A percentile compares a stretch with the other conserved stretches of the same genome.
These are phyloP conservation scores for Sphagnurus paluster DNA, from an alignment of 1,284 basidiomycete genomes.

Conservation along the genomic window DNA sequence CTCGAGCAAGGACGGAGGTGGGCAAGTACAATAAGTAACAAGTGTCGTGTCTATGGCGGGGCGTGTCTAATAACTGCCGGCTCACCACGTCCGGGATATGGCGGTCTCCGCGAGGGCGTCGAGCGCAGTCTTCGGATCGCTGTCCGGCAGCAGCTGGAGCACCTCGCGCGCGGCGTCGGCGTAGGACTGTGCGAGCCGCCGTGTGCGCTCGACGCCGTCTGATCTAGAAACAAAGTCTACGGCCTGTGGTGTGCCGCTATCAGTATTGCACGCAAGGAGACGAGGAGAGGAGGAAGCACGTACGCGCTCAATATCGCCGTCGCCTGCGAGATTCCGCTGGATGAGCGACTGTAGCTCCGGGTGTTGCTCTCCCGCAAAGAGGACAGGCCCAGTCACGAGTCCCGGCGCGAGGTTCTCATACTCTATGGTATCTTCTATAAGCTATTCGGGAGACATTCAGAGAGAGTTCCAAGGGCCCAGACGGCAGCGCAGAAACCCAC, in stretches of 20 bases:
- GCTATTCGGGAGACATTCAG: slow-evolving; percentile 42
- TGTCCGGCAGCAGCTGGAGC: slow-evolving; percentile 76
- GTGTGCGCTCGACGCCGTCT: slow-evolving; percentile 79
- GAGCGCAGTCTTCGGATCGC: slow-evolving; percentile 77
- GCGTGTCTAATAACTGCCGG: neutral
- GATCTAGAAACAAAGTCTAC: slow-evolving; percentile 72
- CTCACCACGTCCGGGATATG: slow-evolving; percentile 51
- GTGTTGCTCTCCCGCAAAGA: slow-evolving; percentile 95
- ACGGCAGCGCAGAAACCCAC: too few species aligned
- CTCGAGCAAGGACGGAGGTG: too few species aligned
- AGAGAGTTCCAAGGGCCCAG: too few species aligned
- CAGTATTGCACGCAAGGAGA: neutral
- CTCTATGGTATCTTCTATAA: slow-evolving; percentile 92
- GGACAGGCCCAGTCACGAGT: slow-evolving; percentile 86
- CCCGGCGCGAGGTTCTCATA: slow-evolving; percentile 86
- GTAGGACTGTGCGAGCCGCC: slow-evolving; percentile 76
- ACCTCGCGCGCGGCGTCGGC: slow-evolving; percentile 77
- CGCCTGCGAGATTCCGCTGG: slow-evolving; percentile 76
- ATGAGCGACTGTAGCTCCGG: slow-evolving; percentile 84
- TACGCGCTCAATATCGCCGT: slow-evolving; percentile 86
- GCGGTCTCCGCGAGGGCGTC: slow-evolving; percentile 65
- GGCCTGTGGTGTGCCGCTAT: slow-evolving; percentile 49
- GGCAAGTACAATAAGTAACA: too few species aligned
- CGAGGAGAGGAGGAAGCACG: slow-evolving; percentile 2
- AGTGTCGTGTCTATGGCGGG: neutral